Conservation (phyloP, 2,329 filamentous ascomycete species). For the Pseudogymnoascus sp. region DNA sequence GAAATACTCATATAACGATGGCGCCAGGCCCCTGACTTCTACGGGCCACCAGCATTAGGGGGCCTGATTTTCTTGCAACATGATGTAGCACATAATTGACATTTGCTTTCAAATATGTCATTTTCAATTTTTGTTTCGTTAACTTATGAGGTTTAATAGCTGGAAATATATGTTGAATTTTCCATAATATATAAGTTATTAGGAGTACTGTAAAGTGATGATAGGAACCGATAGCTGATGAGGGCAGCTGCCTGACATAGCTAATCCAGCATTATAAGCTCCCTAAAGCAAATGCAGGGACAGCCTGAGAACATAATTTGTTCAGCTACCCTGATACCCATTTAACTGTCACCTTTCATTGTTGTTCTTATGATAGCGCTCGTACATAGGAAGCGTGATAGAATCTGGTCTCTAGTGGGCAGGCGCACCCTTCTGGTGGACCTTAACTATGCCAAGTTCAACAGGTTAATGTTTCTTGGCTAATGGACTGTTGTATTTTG, state of each 20-base stretch:
- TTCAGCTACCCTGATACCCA: not conserved
- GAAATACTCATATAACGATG: not conserved
- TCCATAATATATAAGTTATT: too few relatives aligned
- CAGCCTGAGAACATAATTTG: not conserved
- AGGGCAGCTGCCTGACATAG: too few relatives aligned
- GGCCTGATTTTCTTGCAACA: not conserved
- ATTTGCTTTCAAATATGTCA: not conserved
- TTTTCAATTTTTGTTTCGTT: too few relatives aligned
- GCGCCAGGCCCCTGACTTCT: not conserved
- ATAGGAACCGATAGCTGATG: too few relatives aligned
- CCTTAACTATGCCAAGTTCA: not conserved
- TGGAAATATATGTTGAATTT: too few relatives aligned
- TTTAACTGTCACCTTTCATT: not conserved
- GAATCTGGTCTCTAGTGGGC: conserved; percentile 11
- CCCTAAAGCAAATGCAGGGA: not conserved
- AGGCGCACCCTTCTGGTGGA: not conserved
- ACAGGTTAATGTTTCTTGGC: not conserved
- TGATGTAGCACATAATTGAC: not conserved
- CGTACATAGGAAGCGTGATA: conserved; percentile 13
- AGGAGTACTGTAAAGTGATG: too few relatives aligned
- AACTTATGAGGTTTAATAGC: too few relatives aligned
- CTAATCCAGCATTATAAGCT: not conserved
- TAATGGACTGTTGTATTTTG: not conserved
- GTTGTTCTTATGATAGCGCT: conserved; percentile 9
- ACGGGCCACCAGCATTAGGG: not conserved